These are phyloP conservation scores for Xerocomus nothofagi DNA, from an alignment of 1,284 basidiomycete genomes.

Conservation along the genomic window DNA sequence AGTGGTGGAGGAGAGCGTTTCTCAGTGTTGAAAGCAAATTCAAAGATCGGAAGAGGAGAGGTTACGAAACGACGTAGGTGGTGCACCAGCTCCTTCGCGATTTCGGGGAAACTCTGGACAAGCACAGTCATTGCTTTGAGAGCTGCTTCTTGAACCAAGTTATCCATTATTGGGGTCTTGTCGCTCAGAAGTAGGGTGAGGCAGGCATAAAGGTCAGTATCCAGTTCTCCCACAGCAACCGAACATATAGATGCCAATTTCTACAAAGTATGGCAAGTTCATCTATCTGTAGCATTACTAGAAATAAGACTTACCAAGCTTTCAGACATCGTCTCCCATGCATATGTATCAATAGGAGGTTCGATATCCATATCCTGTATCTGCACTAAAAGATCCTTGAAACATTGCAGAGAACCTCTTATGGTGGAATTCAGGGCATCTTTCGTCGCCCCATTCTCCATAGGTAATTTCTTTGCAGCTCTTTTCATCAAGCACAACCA, in stretches of 20 bases:
- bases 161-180: conserved; percentile 78
- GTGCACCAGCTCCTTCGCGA: conserved; percentile 73
- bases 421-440: conserved; percentile 49
- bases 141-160: conserved; percentile 82
- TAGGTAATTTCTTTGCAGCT: conserved; percentile 40
- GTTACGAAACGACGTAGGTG: conserved; percentile 89
- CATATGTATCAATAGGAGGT: conserved; percentile 78
- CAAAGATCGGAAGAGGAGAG: conserved; percentile 85
- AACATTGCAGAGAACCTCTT: conserved; percentile 66
- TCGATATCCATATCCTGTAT: conserved; percentile 79
- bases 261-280: conserved; percentile 41
- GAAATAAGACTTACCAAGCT: conserved; percentile 52
- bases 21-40: conserved; percentile 78
- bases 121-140: conserved; percentile 78
- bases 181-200: conserved; percentile 80
- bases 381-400: conserved; percentile 70
- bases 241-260: conserved; percentile 88
- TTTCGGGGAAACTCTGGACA: conserved; percentile 83
- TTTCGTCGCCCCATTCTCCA: conserved; percentile 40
- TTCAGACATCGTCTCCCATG: conserved; percentile 86
- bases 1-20: conserved; percentile 75
- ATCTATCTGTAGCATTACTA: background rate
- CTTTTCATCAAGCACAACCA: conserved; percentile 69
- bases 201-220: conserved; percentile 68
- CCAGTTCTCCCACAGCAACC: conserved; percentile 69